Evolutionary conservation across 2,329 filamentous ascomycete genomes (phyloP).

Genomic region (Penicillium aurantiogriseum): DNA sequence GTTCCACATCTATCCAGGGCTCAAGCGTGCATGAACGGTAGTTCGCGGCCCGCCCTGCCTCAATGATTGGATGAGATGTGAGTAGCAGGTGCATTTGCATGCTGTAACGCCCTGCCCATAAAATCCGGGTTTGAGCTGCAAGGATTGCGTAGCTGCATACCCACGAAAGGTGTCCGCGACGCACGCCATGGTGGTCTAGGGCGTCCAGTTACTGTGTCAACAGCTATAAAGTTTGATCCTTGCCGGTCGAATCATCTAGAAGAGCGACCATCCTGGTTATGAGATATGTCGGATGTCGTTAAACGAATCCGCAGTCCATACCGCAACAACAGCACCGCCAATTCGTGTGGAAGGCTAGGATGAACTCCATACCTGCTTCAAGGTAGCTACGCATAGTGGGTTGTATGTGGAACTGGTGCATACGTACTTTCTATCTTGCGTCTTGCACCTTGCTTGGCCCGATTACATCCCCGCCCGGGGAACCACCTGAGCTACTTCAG

Average conservation of each 20-base stretch:
- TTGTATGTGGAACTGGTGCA: neutral
- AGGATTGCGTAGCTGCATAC: constrained; percentile 3
- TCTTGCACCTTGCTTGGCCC: constrained; percentile 4
- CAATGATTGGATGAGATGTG: neutral
- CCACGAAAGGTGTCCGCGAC: neutral
- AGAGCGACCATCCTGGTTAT: neutral
- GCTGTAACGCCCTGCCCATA: neutral
- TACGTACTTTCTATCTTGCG: neutral
- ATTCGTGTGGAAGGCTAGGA: neutral
- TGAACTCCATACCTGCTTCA: neutral
- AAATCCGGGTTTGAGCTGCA: constrained; percentile 2
- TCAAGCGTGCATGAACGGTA: constrained; percentile 23
- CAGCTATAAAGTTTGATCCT: constrained; percentile 2
- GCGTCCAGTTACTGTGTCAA: constrained; percentile 2
- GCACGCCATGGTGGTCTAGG: neutral
- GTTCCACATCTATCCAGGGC: neutral
- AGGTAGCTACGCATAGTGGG: constrained; percentile 2
- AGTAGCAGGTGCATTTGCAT: constrained; percentile 2
- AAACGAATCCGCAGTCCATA: neutral
- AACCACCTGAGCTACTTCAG: neutral
- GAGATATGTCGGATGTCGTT: neutral
- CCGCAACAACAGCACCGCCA: neutral
- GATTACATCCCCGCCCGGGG: constrained; percentile 2
- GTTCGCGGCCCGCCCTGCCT: constrained; percentile 12
- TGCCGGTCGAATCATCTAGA: neutral